Evolutionary conservation across 805 yeast species (phyloP).

Genomic region (Candida stauntonica): DNA sequence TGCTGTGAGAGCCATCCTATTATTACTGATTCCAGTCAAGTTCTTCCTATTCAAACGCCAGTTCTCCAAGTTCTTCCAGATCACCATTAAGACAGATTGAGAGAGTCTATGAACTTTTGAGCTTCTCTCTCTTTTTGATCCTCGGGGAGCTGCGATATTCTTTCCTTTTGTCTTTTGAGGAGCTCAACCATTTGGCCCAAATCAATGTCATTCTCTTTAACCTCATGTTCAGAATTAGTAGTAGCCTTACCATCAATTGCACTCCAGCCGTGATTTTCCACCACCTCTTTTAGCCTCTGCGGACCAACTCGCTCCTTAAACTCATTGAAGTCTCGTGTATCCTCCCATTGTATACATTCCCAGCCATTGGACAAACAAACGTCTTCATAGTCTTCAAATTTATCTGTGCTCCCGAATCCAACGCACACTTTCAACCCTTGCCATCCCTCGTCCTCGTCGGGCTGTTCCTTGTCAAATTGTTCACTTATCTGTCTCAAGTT

Average conservation of each 20-base stretch:
- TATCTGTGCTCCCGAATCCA: conserved; percentile 24
- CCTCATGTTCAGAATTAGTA: no score
- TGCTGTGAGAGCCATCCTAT: conserved; percentile 7
- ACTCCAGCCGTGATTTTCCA: conserved; percentile 48
- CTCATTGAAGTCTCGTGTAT: conserved; percentile 36
- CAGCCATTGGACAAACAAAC: conserved; percentile 32
- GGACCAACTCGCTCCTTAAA: conserved; percentile 40
- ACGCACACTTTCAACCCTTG: conserved; percentile 23
- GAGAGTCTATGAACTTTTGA: conserved; percentile 10
- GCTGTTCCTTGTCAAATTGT: conserved; percentile 1
- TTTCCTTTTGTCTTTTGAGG: conserved; percentile 8
- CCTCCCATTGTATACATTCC: conserved; percentile 36
- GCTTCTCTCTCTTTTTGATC: conserved; percentile 14
- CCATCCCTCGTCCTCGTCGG: conserved; percentile 7
- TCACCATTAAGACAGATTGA: conserved; percentile 10
- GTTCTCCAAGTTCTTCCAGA: conserved; percentile 10
- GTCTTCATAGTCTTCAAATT: conserved; percentile 34
- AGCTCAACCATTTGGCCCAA: conserved; percentile 9
- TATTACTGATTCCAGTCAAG: conserved; percentile 20
- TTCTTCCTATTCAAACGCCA: conserved; percentile 15
- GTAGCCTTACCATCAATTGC: neutral
- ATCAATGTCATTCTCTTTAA: conserved; percentile 7
- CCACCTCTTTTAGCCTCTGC: conserved; percentile 39
- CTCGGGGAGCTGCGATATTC: conserved; percentile 6
- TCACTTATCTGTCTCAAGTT: neutral